Conservation (phyloP, 148 eudicot genomes). For the Amaranthus hypochondriacus region DNA sequence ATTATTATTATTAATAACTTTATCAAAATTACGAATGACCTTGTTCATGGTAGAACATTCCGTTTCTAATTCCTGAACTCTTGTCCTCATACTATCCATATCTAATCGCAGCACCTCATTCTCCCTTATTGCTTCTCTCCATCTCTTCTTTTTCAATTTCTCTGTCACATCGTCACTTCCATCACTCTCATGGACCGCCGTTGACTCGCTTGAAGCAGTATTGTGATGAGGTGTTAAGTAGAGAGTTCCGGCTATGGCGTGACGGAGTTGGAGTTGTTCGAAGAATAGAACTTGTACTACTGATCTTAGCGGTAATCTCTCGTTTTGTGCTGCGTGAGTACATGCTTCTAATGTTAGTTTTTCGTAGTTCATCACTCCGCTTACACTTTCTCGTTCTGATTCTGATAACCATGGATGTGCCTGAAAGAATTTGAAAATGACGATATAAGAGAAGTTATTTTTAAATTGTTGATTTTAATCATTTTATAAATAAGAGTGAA, state of each 20-base stretch:
- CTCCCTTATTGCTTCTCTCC: slow-evolving; percentile 58
- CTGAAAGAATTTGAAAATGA: slow-evolving; percentile 21
- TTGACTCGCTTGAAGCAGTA: slow-evolving; percentile 4
- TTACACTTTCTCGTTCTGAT: slow-evolving; percentile 62
- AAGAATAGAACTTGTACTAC: slow-evolving; percentile 91
- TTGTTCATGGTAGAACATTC: slow-evolving; percentile 83
- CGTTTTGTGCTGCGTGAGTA: slow-evolving; percentile 98
- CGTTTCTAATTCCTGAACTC: slow-evolving; percentile 83
- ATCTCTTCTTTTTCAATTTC: slow-evolving; percentile 21
- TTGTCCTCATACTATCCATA: slow-evolving; percentile 84
- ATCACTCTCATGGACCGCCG: slow-evolving; percentile 11
- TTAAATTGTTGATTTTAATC: no score
- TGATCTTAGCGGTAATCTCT: slow-evolving; percentile 81
- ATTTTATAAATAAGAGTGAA: no score
- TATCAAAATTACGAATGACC: slow-evolving; percentile 62
- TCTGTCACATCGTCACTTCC: neutral
- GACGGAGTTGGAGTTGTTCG: slow-evolving; percentile 96
- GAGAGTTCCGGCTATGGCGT: slow-evolving; percentile 81
- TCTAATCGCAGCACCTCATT: slow-evolving; percentile 76
- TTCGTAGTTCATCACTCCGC: slow-evolving; percentile 76
- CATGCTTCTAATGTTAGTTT: slow-evolving; percentile 95
- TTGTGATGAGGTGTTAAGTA: slow-evolving; percentile 25
- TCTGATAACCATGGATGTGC: slow-evolving; percentile 91
- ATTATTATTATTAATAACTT: slow-evolving; percentile 19
- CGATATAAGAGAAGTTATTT: no score